Evolutionary conservation across 176 grass and related monocot genomes (phyloP), one percentile per base, ranked within the genome.

Genomic region (Avena atlantica): DNA sequence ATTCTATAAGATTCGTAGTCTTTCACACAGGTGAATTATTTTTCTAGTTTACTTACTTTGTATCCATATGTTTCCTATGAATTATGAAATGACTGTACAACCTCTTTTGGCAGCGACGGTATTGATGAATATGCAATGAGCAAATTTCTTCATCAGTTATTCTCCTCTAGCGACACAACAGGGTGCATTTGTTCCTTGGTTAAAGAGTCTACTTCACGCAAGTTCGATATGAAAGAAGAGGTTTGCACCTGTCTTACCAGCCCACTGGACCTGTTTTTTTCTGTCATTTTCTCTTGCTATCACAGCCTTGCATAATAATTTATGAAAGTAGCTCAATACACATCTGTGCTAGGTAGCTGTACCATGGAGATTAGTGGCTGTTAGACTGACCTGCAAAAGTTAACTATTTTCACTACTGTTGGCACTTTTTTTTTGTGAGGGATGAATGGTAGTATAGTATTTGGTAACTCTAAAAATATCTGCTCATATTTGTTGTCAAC

Each of bases 171-270:
- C 12, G 74, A 88, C 72, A 88, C 71, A 57, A 88, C 76, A 67
- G 97, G 92, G 36, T 19, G 49, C 65, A 94, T 93, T 75, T 92
- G 86, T 87, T 93, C 92, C 27, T 89, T 96, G 87, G 65, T 90
- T 81, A 98, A 93, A 86, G 97, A 98, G 77, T 92, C 74, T 37
- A 90, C 78, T 53, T 88, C 97, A 61, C 90, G 80, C 83, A 96
- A 94, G 85, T 93, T 94, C 61, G 97, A 98, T 84, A 94, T 98
- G 74, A 96, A 96, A 92, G 97, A 98, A 86, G 93, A 96, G 97
- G 97, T 98, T 65, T 73, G 44, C n/a, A 82, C 65, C 25, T 86
- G 79, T 71, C 20, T 34, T 42, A 81, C 76, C 76, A 75, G 67
- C 20, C 53, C 25, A 76, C 17, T 58, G 16, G 44, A 86, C 44